Conservation (phyloP, 306 rosid species). For the Vigna hirtella region DNA sequence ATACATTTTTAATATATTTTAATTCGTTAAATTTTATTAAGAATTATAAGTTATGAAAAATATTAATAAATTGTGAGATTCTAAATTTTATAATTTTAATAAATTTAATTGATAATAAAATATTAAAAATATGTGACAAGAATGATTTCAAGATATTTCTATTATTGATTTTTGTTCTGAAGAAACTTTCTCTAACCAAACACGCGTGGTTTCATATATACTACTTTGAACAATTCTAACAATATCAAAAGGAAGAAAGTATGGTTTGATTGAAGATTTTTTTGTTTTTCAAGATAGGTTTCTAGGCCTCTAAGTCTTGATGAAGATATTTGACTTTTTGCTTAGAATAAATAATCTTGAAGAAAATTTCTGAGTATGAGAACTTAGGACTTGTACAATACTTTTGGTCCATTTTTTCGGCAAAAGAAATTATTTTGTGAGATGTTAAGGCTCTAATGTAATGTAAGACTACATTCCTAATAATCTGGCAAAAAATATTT, state of each 20-base stretch:
- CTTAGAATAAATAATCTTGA: not conserved
- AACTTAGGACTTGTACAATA: not conserved
- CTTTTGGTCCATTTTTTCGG: not conserved
- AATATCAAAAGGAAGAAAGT: not conserved
- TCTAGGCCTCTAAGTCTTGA: not conserved
- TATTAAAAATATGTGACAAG: too few species aligned
- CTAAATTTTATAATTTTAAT: too few species aligned
- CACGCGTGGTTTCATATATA: not conserved
- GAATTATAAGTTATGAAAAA: too few species aligned
- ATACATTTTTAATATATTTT: too few species aligned
- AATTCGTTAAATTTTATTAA: too few species aligned
- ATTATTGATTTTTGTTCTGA: not conserved
- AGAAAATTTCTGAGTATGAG: not conserved
- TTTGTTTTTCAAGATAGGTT: not conserved
- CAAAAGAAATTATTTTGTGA: not conserved
- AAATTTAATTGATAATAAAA: too few species aligned
- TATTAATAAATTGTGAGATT: too few species aligned
- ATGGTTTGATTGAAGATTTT: not conserved
- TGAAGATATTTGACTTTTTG: constrained; percentile 21
- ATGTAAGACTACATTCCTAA: not conserved
- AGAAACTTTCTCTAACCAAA: not conserved
- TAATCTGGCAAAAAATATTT: not conserved
- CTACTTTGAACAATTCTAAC: constrained; percentile 14
- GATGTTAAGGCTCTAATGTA: not conserved
- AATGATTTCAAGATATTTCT: too few species aligned